Evolutionary conservation across 306 rosid genomes (phyloP).

Genomic region (Albizia julibrissin): DNA sequence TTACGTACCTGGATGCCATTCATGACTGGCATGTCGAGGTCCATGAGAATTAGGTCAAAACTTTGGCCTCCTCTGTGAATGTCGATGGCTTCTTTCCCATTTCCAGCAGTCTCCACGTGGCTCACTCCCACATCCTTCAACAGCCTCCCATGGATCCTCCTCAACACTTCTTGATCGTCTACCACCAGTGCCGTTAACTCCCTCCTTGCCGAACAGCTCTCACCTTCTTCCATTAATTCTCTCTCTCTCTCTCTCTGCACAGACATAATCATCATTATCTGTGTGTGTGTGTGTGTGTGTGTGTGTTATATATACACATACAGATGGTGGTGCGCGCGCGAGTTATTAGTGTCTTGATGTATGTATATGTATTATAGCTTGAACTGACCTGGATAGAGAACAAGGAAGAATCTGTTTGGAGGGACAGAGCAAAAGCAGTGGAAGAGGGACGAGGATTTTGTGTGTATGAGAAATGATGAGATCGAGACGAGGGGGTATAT

Average conservation of each 20-base stretch:
- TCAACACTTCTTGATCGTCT: conserved; percentile 54
- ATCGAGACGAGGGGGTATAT: not conserved
- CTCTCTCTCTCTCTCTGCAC: not conserved
- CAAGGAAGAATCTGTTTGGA: not conserved
- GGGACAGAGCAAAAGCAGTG: not conserved
- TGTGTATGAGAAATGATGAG: not conserved
- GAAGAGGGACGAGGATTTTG: not conserved
- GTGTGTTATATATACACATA: not conserved
- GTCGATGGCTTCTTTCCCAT: conserved; percentile 83
- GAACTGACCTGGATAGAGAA: not conserved
- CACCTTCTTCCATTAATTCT: conserved; percentile 7
- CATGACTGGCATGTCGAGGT: conserved; percentile 90
- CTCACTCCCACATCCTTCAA: conserved; percentile 56
- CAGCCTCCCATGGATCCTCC: conserved; percentile 52
- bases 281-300: too few species aligned
- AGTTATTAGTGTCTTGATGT: not conserved
- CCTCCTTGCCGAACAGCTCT: not conserved
- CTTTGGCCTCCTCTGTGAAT: conserved; percentile 52
- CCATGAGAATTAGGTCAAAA: conserved; percentile 89
- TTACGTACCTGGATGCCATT: conserved; percentile 84
- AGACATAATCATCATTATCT: not conserved
- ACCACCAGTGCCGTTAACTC: conserved; percentile 70
- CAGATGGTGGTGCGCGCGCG: not conserved
- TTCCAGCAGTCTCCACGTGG: conserved; percentile 46
- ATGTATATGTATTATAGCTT: too few species aligned